Evolutionary conservation across 2,329 filamentous ascomycete genomes (phyloP).

Genomic region (Xylaria sp.): DNA sequence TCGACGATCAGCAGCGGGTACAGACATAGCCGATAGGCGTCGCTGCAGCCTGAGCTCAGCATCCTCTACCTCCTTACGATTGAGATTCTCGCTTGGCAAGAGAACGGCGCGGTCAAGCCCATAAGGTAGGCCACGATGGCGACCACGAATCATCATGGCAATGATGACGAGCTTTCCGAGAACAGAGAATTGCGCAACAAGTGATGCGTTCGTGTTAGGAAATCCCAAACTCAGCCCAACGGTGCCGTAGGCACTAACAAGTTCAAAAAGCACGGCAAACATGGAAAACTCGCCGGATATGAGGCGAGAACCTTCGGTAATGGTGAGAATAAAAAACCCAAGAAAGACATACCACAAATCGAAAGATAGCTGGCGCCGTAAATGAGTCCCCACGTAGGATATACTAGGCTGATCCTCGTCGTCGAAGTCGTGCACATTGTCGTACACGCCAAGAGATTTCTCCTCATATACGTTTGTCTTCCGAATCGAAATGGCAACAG

Average conservation of each 20-base stretch:
- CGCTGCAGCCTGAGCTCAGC: constrained; percentile 52
- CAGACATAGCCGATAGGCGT: constrained; percentile 51
- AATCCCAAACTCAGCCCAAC: constrained; percentile 92
- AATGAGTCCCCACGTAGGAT: constrained; percentile 89
- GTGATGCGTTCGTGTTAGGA: constrained; percentile 76
- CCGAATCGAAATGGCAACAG: constrained; percentile 93
- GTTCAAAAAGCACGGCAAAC: constrained; percentile 81
- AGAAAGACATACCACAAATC: constrained; percentile 97
- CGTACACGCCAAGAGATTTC: constrained; percentile 80
- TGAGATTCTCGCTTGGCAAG: constrained; percentile 66
- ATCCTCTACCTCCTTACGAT: constrained; percentile 63
- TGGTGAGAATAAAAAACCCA: constrained; percentile 90
- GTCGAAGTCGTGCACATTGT: constrained; percentile 59
- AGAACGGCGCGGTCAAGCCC: constrained; percentile 71
- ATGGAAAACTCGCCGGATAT: constrained; percentile 71
- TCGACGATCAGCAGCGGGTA: constrained; percentile 37
- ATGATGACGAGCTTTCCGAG: constrained; percentile 76
- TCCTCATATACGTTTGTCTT: constrained; percentile 97
- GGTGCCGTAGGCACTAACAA: constrained; percentile 92
- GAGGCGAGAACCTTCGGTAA: constrained; percentile 81
- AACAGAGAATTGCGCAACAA: constrained; percentile 82
- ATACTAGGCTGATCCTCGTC: constrained; percentile 67
- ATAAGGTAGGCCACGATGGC: constrained; percentile 75
- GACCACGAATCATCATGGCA: constrained; percentile 75
- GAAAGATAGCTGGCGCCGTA: constrained; percentile 93